Percentiles rank a stretch among this genome's conserved stretches.
Conservation (phyloP, 2,329 filamentous ascomycete genomes). For the Aureobasidium lini region DNA sequence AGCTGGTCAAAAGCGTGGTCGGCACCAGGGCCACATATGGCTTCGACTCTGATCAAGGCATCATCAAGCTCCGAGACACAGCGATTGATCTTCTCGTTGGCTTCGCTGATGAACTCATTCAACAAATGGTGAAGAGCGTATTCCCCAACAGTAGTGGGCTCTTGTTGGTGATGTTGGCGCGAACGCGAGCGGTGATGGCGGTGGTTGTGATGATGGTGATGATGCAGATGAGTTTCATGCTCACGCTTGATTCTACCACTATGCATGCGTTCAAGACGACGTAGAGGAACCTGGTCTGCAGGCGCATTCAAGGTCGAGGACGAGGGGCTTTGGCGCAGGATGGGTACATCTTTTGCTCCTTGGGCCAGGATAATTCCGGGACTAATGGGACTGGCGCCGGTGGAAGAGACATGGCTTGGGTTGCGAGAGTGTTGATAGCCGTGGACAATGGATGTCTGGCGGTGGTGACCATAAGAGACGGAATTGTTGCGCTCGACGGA, state of each 20-base stretch:
- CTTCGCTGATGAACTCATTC: constrained; percentile 91
- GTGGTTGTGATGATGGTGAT: constrained; percentile 50
- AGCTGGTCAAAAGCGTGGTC: constrained; percentile 90
- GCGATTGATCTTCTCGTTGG: constrained; percentile 91
- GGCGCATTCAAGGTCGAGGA: constrained; percentile 14
- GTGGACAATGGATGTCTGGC: constrained; percentile 95
- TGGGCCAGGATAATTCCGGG: constrained; percentile 67
- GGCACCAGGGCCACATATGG: constrained; percentile 81
- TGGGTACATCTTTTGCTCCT: background rate
- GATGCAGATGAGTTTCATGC: constrained; percentile 69
- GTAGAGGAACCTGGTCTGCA: constrained; percentile 1
- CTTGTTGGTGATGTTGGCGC: constrained; percentile 58
- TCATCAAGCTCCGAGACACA: constrained; percentile 75
- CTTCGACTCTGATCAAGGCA: constrained; percentile 75
- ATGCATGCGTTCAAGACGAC: constrained; percentile 38
- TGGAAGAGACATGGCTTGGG: constrained; percentile 73
- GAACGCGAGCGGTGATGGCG: constrained; percentile 62
- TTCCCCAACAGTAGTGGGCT: constrained; percentile 91
- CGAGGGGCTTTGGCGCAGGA: constrained; percentile 16
- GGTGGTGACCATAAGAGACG: constrained; percentile 73
- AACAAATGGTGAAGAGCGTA: constrained; percentile 96
- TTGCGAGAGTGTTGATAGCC: constrained; percentile 88
- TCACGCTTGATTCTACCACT: constrained; percentile 58
- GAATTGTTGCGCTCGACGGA: constrained; percentile 45
- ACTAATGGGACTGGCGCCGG: constrained; percentile 72